Evolutionary conservation across 202 grass and related monocot genomes (phyloP).

Genomic region (Zizania palustris): DNA sequence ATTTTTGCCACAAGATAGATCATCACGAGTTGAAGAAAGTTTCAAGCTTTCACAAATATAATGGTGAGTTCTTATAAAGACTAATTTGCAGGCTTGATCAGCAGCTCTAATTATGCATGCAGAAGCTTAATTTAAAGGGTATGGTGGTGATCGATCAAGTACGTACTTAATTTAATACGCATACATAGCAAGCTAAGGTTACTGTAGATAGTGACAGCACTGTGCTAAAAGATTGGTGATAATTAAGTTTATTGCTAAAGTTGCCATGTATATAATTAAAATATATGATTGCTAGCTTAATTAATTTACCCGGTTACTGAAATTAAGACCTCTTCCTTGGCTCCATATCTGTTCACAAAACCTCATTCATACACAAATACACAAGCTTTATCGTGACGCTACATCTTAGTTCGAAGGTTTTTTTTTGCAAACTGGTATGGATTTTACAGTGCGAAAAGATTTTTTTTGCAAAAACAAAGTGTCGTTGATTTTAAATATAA

Average conservation of each 20-base stretch:
- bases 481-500: too few relatives aligned
- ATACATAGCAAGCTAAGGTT: constrained; percentile 10
- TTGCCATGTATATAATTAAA: background rate
- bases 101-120: background rate
- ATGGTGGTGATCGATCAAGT: constrained; percentile 26
- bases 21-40: constrained; percentile 30
- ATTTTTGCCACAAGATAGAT: constrained; percentile 26
- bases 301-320: background rate
- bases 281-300: background rate
- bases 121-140: background rate
- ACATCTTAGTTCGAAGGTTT: too few relatives aligned
- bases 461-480: too few relatives aligned
- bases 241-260: background rate
- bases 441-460: too few relatives aligned
- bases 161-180: background rate
- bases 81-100: background rate
- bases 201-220: background rate
- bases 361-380: too few relatives aligned
- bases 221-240: background rate
- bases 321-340: too few relatives aligned
- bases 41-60: constrained; percentile 36
- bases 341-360: too few relatives aligned
- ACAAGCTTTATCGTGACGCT: too few relatives aligned
- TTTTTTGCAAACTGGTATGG: too few relatives aligned
- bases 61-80: constrained; percentile 23